Base-by-base conservation (phyloP, 495 filamentous ascomycete genomes). In the Aspergillus homomorphus region DNA sequence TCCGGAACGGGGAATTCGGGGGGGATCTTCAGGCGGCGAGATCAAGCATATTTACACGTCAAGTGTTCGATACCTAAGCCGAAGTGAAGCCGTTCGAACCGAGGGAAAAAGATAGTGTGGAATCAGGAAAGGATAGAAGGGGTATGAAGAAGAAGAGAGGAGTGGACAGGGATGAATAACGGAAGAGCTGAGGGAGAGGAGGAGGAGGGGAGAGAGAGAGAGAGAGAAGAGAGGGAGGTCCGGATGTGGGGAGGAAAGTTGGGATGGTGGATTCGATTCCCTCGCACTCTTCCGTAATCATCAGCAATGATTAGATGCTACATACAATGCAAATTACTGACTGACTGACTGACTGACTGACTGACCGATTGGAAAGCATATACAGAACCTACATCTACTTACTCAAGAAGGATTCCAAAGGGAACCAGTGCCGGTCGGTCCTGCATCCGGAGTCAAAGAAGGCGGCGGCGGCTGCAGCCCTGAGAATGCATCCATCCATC, bases 1-100 rank as follows among this genome's bases (percentile, higher is more conserved):
- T 60, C 65, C 57, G 62, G 57, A 53, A 54, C 45, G 44, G 55
- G 45, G 45, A 26, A 46, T 50, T 49, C 33, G 33, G 33, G 38
- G 59, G 20, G 51, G 18, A 53, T 22, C 51, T 61, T 53, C 28
- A 60, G 24, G 45, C 52, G 41, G 44, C 49, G n/a, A 56, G 56
- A 33, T 28, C 45, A 55, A 58, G 45, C 64, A 67, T 64, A 60
- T 58, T 64, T 64, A 58, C 60, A 63, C 30, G 5, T 49, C 49
- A 44, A 51, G 48, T 42, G 10, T 43, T 45, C 43, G 48, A 20
- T 15, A 51, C 23, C 38, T 20, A 26, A 54, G 33, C 51, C 18
- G 45, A 22, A 28, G 26, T 30, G 44, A 30, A 24, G 23, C 26
- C 20, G 33, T 38, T 10, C 15, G 6, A 12, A 38, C 33, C 7